phyloP scores from a whole-genome alignment of 2,329 filamentous ascomycete species.

The Paracorniculantispora psalliotae region DNA sequence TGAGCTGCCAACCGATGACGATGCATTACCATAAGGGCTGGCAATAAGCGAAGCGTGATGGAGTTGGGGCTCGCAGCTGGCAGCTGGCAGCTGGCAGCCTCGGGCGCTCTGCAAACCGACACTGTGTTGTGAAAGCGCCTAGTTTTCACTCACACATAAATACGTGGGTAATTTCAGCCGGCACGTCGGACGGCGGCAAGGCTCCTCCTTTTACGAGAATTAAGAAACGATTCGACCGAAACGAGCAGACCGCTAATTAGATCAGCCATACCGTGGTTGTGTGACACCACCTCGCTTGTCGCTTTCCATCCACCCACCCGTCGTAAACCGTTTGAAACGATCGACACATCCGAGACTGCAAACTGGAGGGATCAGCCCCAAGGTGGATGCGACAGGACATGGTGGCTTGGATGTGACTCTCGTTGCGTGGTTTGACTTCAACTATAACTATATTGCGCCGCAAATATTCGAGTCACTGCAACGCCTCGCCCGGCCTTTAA shows the following conservation, averaged over 20 bases:
- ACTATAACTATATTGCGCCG: neutral
- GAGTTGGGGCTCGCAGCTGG: conserved; percentile 9
- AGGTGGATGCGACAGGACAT: neutral
- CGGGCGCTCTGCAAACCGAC: conserved; percentile 3
- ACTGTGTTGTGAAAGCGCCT: neutral
- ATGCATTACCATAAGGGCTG: neutral
- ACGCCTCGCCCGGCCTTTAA: neutral
- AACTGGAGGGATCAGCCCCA: too few species aligned
- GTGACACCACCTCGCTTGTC: neutral
- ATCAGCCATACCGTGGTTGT: neutral
- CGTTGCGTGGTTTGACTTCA: neutral
- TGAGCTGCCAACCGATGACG: neutral
- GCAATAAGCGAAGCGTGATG: neutral
- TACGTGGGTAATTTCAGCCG: neutral
- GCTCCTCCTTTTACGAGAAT: neutral
- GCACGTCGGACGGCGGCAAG: neutral
- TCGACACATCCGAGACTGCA: neutral
- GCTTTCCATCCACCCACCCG: neutral
- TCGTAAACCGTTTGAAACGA: neutral
- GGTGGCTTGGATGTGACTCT: neutral
- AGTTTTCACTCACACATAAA: neutral
- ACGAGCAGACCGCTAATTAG: neutral
- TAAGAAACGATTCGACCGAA: neutral
- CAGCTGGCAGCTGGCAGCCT: conserved; percentile 2
- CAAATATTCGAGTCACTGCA: neutral